phyloP scores from a whole-genome alignment of 2,329 filamentous ascomycete genomes.

The Paracoccidioides brasiliensis region DNA sequence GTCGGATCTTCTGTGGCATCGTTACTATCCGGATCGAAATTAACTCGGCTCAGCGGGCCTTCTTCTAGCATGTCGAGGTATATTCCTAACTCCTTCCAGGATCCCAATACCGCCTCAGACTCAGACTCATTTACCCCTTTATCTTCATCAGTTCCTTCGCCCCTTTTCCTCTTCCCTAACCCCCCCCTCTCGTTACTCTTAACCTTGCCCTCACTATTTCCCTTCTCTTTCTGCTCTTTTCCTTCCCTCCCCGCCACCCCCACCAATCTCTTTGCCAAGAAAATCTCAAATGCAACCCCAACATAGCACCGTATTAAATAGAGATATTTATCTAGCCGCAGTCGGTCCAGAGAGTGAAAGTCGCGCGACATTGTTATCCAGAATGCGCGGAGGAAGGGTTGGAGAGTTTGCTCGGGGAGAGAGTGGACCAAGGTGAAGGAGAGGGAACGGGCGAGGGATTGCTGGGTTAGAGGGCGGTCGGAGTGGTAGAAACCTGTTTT shows the following conservation, averaged over 20 bases:
- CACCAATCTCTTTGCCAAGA: slow-evolving; percentile 19
- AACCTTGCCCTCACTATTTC: slow-evolving; percentile 17
- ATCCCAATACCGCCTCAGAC: slow-evolving; percentile 13
- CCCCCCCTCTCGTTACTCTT: slow-evolving; percentile 12
- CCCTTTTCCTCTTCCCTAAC: slow-evolving; percentile 14
- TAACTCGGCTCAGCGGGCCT: slow-evolving; percentile 27
- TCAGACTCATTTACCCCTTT: slow-evolving; percentile 9
- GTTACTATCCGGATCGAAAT: slow-evolving; percentile 19
- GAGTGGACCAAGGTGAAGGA: slow-evolving; percentile 51
- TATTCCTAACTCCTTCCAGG: slow-evolving; percentile 20
- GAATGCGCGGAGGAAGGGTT: slow-evolving; percentile 48
- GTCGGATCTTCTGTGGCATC: slow-evolving; percentile 11
- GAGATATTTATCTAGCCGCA: slow-evolving; percentile 86
- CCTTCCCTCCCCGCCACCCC: slow-evolving; percentile 4
- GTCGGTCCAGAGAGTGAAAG: slow-evolving; percentile 58
- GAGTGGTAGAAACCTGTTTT: slow-evolving; percentile 69
- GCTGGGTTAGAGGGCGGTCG: slow-evolving; percentile 77
- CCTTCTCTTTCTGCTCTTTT: slow-evolving; percentile 22
- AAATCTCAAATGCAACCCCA: slow-evolving; percentile 49
- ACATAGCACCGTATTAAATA: slow-evolving; percentile 69
- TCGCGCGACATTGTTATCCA: slow-evolving; percentile 58
- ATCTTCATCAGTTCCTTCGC: slow-evolving; percentile 10
- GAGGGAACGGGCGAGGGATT: slow-evolving; percentile 66
- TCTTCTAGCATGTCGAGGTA: slow-evolving; percentile 30
- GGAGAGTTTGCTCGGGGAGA: slow-evolving; percentile 38